phyloP scores from a whole-genome alignment of 306 rosid species.

The Morella rubra region DNA sequence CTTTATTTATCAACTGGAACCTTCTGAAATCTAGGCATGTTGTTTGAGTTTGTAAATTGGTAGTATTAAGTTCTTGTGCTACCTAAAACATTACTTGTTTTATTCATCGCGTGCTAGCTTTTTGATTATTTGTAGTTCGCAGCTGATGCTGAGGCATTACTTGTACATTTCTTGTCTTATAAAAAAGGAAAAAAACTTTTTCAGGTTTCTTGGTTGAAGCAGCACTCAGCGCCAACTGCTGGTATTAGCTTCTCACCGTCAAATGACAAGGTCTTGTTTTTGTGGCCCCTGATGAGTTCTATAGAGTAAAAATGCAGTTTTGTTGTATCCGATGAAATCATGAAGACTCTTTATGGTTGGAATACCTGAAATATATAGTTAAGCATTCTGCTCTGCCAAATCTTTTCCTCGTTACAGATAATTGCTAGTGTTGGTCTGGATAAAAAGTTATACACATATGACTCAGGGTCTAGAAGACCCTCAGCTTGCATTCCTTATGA shows the following conservation, averaged over 20 bases:
- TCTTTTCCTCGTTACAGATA: constrained; percentile 57
- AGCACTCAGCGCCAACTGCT: constrained; percentile 98
- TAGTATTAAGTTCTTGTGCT: not conserved
- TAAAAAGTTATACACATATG: constrained; percentile 88
- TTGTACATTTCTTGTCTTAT: constrained; percentile 16
- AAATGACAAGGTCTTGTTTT: constrained; percentile 81
- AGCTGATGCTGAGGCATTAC: constrained; percentile 1
- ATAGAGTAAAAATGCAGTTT: constrained; percentile 20
- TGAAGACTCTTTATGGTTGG: constrained; percentile 21
- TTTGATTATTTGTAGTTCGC: constrained; percentile 9
- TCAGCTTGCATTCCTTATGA: constrained; percentile 81
- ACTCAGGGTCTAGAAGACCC: constrained; percentile 81
- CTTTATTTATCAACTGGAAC: constrained; percentile 12
- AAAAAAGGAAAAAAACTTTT: not conserved
- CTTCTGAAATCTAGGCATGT: constrained; percentile 2
- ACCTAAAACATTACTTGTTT: not conserved
- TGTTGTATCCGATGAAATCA: constrained; percentile 22
- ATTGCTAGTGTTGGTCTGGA: constrained; percentile 96
- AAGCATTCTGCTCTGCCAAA: constrained; percentile 29
- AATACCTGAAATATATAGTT: constrained; percentile 15
- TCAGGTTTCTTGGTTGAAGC: constrained; percentile 94
- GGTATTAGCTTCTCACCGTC: constrained; percentile 96
- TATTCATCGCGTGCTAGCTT: constrained; percentile 12
- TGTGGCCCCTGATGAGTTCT: constrained; percentile 20
- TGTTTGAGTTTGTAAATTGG: constrained; percentile 19